phyloP scores from a whole-genome alignment of 768 basidiomycete species.

The Xerocomellus amylosporus region DNA sequence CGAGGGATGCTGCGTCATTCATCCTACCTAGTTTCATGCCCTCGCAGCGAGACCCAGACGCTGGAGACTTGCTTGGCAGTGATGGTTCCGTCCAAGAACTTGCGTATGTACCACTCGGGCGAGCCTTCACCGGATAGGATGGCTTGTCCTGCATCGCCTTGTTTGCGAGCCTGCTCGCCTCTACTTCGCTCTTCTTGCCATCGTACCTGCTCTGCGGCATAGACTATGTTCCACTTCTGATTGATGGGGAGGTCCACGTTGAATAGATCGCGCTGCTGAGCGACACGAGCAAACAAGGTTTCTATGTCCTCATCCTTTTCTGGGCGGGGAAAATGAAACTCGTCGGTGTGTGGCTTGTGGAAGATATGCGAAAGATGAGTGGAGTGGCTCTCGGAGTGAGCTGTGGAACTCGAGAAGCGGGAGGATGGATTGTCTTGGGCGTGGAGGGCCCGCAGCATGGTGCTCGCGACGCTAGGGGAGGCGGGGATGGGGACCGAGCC shows the following conservation, averaged over 20 bases:
- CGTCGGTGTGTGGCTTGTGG: constrained; percentile 50
- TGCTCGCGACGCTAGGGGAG: constrained; percentile 26
- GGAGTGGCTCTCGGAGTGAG: constrained; percentile 48
- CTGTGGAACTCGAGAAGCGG: constrained; percentile 47
- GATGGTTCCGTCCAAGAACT: constrained; percentile 83
- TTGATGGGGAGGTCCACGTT: constrained; percentile 65
- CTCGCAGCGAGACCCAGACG: constrained; percentile 73
- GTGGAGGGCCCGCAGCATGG: constrained; percentile 52
- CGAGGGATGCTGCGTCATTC: background rate
- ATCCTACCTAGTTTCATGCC: constrained; percentile 73
- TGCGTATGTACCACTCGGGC: constrained; percentile 92
- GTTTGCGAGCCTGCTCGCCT: constrained; percentile 59
- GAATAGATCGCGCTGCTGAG: constrained; percentile 62
- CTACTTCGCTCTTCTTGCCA: constrained; percentile 72
- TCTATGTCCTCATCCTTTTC: constrained; percentile 76
- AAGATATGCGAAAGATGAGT: constrained; percentile 49
- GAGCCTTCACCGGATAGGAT: constrained; percentile 59
- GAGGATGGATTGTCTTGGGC: constrained; percentile 58
- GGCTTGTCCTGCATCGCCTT: constrained; percentile 56
- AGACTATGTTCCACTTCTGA: constrained; percentile 91
- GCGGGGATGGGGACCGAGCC: constrained; percentile 40
- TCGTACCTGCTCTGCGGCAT: constrained; percentile 74
- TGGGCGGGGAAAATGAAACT: constrained; percentile 77
- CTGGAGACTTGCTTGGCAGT: constrained; percentile 77
- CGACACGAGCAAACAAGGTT: constrained; percentile 73